Evolutionary conservation across 169 alveolate species (phyloP).

Genomic region (Babesia gibsoni): DNA sequence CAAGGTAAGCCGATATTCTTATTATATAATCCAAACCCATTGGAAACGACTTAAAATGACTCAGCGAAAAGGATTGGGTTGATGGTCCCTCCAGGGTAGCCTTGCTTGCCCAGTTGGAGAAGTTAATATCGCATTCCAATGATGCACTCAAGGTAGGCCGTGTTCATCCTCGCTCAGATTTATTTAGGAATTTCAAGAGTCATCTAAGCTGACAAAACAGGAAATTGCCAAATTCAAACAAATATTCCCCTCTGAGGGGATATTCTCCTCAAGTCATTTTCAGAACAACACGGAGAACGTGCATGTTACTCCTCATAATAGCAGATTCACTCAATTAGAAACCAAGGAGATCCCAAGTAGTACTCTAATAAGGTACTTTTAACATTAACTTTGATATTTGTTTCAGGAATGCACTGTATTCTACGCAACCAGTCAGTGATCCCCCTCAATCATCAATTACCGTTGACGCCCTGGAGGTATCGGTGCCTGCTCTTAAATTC

Average conservation of each 20-base stretch:
- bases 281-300: neutral
- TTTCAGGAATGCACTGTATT: conserved; percentile 47
- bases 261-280: neutral
- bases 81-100: no score
- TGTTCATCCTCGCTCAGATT: neutral
- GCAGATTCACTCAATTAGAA: neutral
- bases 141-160: conserved; percentile 13
- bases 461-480: conserved; percentile 57
- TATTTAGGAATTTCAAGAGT: neutral
- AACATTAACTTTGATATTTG: neutral
- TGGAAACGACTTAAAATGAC: no score
- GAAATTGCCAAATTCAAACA: conserved; percentile 10
- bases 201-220: neutral
- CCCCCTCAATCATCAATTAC: conserved; percentile 46
- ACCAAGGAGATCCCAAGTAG: neutral
- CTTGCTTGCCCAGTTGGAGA: neutral
- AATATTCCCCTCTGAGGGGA: neutral
- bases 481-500: neutral
- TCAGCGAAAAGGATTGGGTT: no score
- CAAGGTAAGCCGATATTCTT: no score
- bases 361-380: neutral
- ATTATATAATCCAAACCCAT: no score
- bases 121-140: conserved; percentile 19
- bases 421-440: conserved; percentile 48
- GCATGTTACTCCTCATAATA: neutral